phyloP scores from a whole-genome alignment of 164 flowering plant genomes.

The Stephania cephalantha region DNA sequence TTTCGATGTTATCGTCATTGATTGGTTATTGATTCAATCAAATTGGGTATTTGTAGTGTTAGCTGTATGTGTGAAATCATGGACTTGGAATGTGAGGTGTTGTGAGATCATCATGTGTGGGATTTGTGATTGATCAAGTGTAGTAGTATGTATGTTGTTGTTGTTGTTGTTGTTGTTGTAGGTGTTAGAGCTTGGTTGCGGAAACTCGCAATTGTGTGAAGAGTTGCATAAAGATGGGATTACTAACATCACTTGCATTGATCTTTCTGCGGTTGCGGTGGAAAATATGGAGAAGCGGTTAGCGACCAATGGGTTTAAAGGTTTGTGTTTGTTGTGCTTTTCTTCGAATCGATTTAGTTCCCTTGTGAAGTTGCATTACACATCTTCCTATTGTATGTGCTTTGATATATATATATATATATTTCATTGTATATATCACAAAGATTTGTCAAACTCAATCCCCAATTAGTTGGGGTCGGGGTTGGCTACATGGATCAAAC shows the following conservation, averaged over 20 bases:
- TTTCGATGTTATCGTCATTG: neutral
- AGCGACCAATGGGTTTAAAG: constrained; percentile 46
- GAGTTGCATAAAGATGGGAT: constrained; percentile 71
- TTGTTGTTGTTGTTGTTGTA: constrained; percentile 29
- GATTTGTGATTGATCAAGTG: neutral
- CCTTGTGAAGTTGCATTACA: neutral
- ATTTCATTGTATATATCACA: too few species aligned
- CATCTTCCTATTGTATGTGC: too few species aligned
- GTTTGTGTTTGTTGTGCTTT: constrained; percentile 25
- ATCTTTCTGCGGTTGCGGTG: constrained; percentile 80
- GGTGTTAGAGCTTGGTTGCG: constrained; percentile 95
- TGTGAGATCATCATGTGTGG: neutral
- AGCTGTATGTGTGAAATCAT: neutral
- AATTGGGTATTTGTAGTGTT: too few species aligned
- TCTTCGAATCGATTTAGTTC: neutral
- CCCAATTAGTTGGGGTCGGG: too few species aligned
- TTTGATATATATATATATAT: too few species aligned
- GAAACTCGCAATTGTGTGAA: constrained; percentile 77
- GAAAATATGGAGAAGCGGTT: constrained; percentile 64
- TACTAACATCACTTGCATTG: constrained; percentile 73
- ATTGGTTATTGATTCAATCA: too few species aligned
- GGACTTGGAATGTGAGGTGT: neutral
- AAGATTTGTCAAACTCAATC: too few species aligned
- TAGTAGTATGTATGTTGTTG: constrained; percentile 2
- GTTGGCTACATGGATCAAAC: too few species aligned